A percentile compares a stretch with the other conserved stretches of the same genome.
These are phyloP conservation scores for Penicillium subrubescens DNA, from an alignment of 495 filamentous ascomycete species.

Conservation along the genomic window DNA sequence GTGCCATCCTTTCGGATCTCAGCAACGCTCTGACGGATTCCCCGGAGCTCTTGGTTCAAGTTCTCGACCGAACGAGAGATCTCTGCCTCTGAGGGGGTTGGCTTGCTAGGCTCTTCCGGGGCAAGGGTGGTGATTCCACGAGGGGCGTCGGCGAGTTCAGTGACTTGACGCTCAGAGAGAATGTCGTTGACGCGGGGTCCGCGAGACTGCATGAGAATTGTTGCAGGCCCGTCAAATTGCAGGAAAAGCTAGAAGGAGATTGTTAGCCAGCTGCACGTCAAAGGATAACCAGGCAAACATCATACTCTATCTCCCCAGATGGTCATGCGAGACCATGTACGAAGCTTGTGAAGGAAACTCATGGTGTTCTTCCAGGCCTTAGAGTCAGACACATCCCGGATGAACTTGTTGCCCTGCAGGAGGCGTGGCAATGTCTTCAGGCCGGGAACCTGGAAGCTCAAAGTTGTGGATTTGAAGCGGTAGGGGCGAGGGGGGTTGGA, in stretches of 20 bases:
- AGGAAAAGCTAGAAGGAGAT: constrained; percentile 66
- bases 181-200: constrained; percentile 75
- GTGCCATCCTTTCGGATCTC: constrained; percentile 67
- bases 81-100: constrained; percentile 25
- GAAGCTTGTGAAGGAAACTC: constrained; percentile 60
- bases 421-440: constrained; percentile 53
- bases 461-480: constrained; percentile 74
- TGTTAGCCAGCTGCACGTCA: constrained; percentile 6
- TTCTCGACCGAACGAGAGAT: constrained; percentile 38
- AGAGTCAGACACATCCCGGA: constrained; percentile 67
- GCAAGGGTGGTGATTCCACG: constrained; percentile 55
- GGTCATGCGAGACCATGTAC: constrained; percentile 73
- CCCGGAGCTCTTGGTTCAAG: constrained; percentile 38
- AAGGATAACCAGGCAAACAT: neutral
- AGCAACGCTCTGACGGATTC: constrained; percentile 52
- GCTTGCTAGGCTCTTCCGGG: constrained; percentile 30
- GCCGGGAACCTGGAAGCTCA: constrained; percentile 79
- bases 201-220: constrained; percentile 82
- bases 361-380: constrained; percentile 68
- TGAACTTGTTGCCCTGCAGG: constrained; percentile 66
- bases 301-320: constrained; percentile 90
- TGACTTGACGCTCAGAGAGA: constrained; percentile 72
- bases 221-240: constrained; percentile 82
- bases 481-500: constrained; percentile 76
- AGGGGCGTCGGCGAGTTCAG: constrained; percentile 77